Evolutionary conservation across 2,329 filamentous ascomycete genomes (phyloP), one percentile per base, ranked within the genome.

Genomic region (Aureobasidium zeae): DNA sequence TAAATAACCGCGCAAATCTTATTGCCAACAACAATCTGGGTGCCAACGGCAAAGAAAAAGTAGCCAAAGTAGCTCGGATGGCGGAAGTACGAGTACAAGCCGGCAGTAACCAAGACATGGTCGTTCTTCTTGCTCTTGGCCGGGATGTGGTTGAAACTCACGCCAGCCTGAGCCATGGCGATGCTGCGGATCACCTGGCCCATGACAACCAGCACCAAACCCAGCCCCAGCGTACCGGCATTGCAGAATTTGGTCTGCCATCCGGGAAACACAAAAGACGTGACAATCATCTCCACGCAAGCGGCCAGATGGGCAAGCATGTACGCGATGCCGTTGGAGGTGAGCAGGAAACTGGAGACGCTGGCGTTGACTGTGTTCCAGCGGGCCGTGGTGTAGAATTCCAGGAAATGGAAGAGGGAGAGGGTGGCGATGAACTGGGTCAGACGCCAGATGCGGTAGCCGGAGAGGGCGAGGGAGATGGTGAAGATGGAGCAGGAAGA

Each of bases 41-140:
- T 94, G 4, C 91, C 91, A n/a, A 96, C 58, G 0, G 85, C 86
- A 89, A 89, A 98, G 79, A 87, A 96, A 64, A 94, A 98, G 68
- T 95, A 98, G 3, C 89, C 91, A 67, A 96, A 95, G 65, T 98
- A 98, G 47, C 83, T 83, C 10, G 91, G 91, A 63, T 98, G 91
- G 17, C 91, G 71, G 41, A 93, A 67, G 32, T 74, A 62, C 6
- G 69, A 67, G 62, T 96, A 98, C 24, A 96, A 67, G 1, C 91
- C 91, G 20, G 69, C 70, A 0, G 83, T 94, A 2, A 98, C 84
- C n/a, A 98, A 73, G 34, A 71, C 70, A 62, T 98, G 91, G 1
- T 76, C 77, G 3, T 78, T 73, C 55, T 79, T 82, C 49, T 70
- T 76, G 50, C 75, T 63, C 32, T 66, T 77, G 63, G 91, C 86